Evolutionary conservation across 352 stramenopile genomes (phyloP), one percentile per base, ranked within the genome.

Genomic region (Pythium chondricola): DNA sequence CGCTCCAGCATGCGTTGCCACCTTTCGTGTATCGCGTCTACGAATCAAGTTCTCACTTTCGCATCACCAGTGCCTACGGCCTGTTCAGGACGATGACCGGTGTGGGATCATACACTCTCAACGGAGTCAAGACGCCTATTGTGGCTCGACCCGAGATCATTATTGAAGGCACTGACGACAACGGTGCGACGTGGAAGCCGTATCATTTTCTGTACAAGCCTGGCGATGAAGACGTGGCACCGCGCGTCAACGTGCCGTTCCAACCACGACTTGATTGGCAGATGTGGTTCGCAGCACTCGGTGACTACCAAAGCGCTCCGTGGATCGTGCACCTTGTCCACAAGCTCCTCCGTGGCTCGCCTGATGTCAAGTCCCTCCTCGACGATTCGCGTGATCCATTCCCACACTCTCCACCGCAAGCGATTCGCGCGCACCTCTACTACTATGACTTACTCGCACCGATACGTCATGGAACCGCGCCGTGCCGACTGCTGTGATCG

Each of bases 281-380:
- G 58, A 93, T 97, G 85, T 96, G 87, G 83, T 97, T 97, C 61
- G 91, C 86, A 7, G 85, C 89, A 0, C 53, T 97, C 3, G 73
- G 73, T 0, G 68, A 66, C 27, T 93, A 95, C 52, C 69, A 94
- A 22, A 52, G 84, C 20, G 74, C 88, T 17, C 78, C 85, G 26
- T 97, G 88, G 89, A 56, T 96, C 6, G 63, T 97, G 20, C 72
- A 91, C 30, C 69, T 97, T 21, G 63, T 93, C 2, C 45, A 88
- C 44, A 96, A 94, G 44, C 38, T 97, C 0, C 61, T 97, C 0
- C 32, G 68, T 24, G 80, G 72, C 9, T 89, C 74, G 20, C 10
- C 27, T 1, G 45, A 70, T 46, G 86, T 91, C 8, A 68, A 89
- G 43, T 29, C 68, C 9, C 56, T 97, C 31, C 52, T 97, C 14